These are phyloP conservation scores for Neurospora sp. DNA, from an alignment of 495 filamentous ascomycete species.

Conservation along the genomic window DNA sequence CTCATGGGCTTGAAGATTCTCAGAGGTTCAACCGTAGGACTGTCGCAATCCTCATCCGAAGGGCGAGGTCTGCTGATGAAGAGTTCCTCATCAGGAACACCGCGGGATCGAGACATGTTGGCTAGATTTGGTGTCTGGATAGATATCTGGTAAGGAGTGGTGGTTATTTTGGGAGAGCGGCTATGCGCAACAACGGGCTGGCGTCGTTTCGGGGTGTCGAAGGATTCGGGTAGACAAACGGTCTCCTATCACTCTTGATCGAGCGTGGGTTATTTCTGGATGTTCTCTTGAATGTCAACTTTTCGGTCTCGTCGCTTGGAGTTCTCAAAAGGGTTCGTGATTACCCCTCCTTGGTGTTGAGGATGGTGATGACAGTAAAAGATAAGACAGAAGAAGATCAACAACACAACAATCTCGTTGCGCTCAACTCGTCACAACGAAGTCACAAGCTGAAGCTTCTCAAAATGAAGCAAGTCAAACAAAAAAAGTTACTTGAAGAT, in stretches of 20 bases:
- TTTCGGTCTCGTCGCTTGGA: not conserved
- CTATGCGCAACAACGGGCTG: not conserved
- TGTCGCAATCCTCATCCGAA: constrained; percentile 41
- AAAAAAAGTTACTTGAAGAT: not conserved
- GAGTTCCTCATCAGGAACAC: constrained; percentile 62
- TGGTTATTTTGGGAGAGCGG: not conserved
- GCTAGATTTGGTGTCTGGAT: constrained; percentile 6
- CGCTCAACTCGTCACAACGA: not conserved
- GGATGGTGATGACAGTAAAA: not conserved
- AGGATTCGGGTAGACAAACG: constrained; percentile 2
- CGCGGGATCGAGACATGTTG: constrained; percentile 37
- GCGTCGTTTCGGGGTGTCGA: constrained; percentile 1
- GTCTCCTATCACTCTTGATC: not conserved
- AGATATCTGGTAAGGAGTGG: constrained; percentile 4
- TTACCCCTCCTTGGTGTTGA: constrained; percentile 7
- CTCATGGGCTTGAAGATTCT: constrained; percentile 67
- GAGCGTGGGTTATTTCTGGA: not conserved
- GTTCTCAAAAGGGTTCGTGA: not conserved
- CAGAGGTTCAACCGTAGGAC: constrained; percentile 72
- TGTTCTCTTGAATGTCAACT: not conserved
- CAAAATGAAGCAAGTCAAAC: not conserved
- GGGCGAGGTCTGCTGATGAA: constrained; percentile 53
- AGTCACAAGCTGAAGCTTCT: not conserved
- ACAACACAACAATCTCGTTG: not conserved
- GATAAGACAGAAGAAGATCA: not conserved